Evolutionary conservation across 2,329 filamentous ascomycete genomes (phyloP).

Genomic region (Arthrinium phaeospermum): DNA sequence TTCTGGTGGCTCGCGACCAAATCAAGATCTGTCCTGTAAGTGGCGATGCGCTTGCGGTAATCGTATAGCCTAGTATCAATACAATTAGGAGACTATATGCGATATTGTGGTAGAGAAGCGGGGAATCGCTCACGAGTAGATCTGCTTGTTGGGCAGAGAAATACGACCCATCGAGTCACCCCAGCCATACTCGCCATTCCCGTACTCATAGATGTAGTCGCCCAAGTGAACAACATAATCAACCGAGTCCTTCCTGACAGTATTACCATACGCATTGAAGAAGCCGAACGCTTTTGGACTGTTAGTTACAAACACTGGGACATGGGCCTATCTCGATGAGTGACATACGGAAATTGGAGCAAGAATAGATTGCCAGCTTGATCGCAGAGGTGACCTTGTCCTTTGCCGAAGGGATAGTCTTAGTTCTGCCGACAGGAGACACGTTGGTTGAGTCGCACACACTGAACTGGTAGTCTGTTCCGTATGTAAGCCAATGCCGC

Average conservation of each 20-base stretch:
- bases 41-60: constrained; percentile 63
- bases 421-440: constrained; percentile 70
- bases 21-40: constrained; percentile 66
- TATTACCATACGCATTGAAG: constrained; percentile 66
- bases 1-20: constrained; percentile 59
- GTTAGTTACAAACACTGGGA: neutral
- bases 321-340: constrained; percentile 11
- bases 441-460: constrained; percentile 67
- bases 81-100: neutral
- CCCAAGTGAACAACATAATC: constrained; percentile 67
- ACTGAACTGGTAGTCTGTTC: constrained; percentile 66
- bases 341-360: constrained; percentile 66
- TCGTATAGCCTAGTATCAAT: constrained; percentile 53
- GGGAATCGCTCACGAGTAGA: constrained; percentile 45
- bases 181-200: constrained; percentile 52
- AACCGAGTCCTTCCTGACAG: constrained; percentile 62
- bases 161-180: constrained; percentile 58
- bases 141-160: constrained; percentile 57
- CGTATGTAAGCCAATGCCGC: neutral
- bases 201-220: constrained; percentile 53
- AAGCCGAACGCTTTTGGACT: constrained; percentile 52
- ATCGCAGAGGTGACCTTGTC: constrained; percentile 62
- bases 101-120: too few species aligned
- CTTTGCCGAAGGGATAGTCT: constrained; percentile 66
- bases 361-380: constrained; percentile 73